Evolutionary conservation across 768 basidiomycete genomes (phyloP), one percentile per base, ranked within the genome.

Genomic region (Kwoniella dendrophila): DNA sequence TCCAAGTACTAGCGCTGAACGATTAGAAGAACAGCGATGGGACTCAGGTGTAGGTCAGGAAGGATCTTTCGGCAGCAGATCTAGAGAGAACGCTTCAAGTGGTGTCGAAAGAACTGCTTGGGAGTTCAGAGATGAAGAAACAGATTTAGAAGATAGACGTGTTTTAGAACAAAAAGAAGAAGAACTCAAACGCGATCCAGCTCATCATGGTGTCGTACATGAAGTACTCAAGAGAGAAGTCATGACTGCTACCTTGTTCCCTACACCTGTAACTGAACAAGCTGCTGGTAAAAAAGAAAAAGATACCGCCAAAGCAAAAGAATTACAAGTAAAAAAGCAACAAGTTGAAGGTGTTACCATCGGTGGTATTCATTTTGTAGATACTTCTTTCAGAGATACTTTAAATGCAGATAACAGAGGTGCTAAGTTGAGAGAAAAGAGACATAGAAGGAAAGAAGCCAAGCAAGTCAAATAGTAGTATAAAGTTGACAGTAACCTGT

Each of bases 51-150:
- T 71, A 7, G 72, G 74, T 2, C 41, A 52, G 43, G 69, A 63
- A 24, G 74, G 74, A 16, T 56, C 74, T 11, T 75, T 75, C 60
- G 72, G 66, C 7, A 38, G 55, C 30, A 55, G 38, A 18, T 38
- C 33, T 16, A 5, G 36, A 26, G 34, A 50, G 20, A 32, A 41
- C 11, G 26, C 33, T 12, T 47, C 41, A 16, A 50, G 62, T 30
- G 68, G 73, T 45, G 54, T 75, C n/a, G 74, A 78, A 45, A 56
- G 71, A 16, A 67, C 65, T 10, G 77, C 65, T 1, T 78, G 70
- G 70, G 77, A 78, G 59, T 78, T 72, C 57, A 49, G 75, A 34
- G 63, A 64, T 16, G 71, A 71, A 54, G 71, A 75, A 33, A 51
- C 40, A 29, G 47, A 62, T 14, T 40, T 64, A 26, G 64, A 60